phyloP scores from a whole-genome alignment of 108 stramenopile species.

The Nitzschia putrida region DNA sequence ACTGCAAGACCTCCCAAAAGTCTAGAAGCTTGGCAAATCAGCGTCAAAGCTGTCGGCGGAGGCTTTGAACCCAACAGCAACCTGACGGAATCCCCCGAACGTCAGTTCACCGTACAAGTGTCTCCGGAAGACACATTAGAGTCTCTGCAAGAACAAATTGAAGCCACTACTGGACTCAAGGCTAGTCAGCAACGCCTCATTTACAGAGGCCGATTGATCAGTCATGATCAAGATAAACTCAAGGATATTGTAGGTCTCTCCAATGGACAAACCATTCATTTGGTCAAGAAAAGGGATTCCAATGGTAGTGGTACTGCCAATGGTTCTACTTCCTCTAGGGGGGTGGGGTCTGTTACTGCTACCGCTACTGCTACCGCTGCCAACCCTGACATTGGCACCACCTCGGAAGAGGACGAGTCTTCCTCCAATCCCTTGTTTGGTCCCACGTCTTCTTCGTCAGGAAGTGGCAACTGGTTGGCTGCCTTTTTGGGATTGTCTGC shows the following conservation, averaged over 20 bases:
- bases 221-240: constrained; percentile 32
- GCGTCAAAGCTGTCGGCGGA: constrained; percentile 60
- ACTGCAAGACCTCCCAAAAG: background rate
- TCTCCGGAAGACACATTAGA: constrained; percentile 63
- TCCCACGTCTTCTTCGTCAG: background rate
- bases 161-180: constrained; percentile 69
- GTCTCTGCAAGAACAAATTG: constrained; percentile 54
- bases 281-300: constrained; percentile 60
- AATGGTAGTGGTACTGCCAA: background rate
- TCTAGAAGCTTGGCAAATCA: constrained; percentile 23
- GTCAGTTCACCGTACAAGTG: constrained; percentile 57
- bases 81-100: constrained; percentile 8
- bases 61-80: constrained; percentile 16
- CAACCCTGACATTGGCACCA: background rate
- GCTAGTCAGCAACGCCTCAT: constrained; percentile 74
- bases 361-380: background rate
- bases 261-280: constrained; percentile 87
- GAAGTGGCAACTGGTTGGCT: constrained; percentile 31
- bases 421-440: too few relatives aligned
- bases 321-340: background rate
- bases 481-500: constrained; percentile 43
- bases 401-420: too few relatives aligned
- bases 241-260: constrained; percentile 73
- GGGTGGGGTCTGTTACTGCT: background rate
- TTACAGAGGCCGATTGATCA: constrained; percentile 79